Evolutionary conservation across 257 asterid species (phyloP), one percentile per base, ranked within the genome.

Genomic region (Capsicum baccatum): DNA sequence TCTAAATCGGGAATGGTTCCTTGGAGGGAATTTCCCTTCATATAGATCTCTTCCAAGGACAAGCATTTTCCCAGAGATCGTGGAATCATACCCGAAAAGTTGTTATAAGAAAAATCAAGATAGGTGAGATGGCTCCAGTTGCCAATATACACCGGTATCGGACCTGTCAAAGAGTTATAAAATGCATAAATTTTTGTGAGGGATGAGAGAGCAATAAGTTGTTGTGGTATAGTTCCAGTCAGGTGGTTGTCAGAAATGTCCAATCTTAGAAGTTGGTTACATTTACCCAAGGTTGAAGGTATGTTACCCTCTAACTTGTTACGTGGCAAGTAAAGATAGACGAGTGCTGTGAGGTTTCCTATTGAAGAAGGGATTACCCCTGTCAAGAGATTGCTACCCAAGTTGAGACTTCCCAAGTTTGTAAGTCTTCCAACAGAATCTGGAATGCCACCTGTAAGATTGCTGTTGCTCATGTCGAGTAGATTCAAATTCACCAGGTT

Each of bases 291-390:
- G n/a, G 85, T 83, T 63, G 82, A 47, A 6, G 94, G 94, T 83
- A 90, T 90, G 39, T 73, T 86, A 52, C 92, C 92, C 82, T 86
- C 88, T 44, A 91, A 84, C 58, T 44, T 85, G 87, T 91, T 91
- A 50, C 83, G 84, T 19, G 66, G 80, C 79, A 91, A 82, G 63
- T 60, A 63, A 8, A 90, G 74, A 79, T 84, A 62, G n/a, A 85
- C 48, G 1, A 90, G 84, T 54, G 83, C 67, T 14, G 84, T 86
- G 80, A 90, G 56, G 76, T 91, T 89, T 48, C 94, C 90, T 16
- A 88, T 6, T 58, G 89, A 85, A 80, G 88, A 58, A 5, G 92
- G 91, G 35, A 89, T 87, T 26, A 80, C 59, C 6, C 91, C 89
- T 47, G 86, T 87, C 54, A 90, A 80, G 76, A 50, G 87, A 56